phyloP scores from a whole-genome alignment of 345 rosid genomes.

The Anacardium occidentale region DNA sequence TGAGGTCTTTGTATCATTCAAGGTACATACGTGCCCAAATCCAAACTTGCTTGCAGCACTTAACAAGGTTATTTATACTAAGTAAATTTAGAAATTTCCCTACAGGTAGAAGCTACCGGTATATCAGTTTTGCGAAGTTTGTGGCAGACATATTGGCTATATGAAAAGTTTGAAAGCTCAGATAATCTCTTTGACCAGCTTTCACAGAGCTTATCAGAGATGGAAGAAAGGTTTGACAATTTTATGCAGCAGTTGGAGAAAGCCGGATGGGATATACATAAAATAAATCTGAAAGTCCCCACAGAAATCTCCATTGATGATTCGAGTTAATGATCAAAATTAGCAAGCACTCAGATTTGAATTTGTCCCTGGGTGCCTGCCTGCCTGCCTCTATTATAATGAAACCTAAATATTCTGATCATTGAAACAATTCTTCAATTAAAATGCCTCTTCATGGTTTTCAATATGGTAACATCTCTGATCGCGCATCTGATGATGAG shows the following conservation, averaged over 20 bases:
- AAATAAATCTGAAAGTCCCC: slow-evolving; percentile 71
- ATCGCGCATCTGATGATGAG: not conserved
- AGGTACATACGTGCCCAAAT: slow-evolving; percentile 42
- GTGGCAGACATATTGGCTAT: slow-evolving; percentile 83
- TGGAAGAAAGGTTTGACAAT: slow-evolving; percentile 61
- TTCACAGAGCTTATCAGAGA: slow-evolving; percentile 48
- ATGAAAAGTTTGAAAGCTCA: slow-evolving; percentile 46
- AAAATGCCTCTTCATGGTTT: not conserved
- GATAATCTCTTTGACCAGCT: slow-evolving; percentile 39
- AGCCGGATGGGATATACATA: slow-evolving; percentile 70
- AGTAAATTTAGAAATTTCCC: slow-evolving; percentile 4
- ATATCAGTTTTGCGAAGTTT: slow-evolving; percentile 65
- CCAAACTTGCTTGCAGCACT: not conserved
- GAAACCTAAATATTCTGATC: not conserved
- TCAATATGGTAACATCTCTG: not conserved
- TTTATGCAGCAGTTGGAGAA: slow-evolving; percentile 60
- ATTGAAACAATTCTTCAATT: not conserved
- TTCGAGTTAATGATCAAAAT: slow-evolving; percentile 7
- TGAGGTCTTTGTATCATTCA: slow-evolving; percentile 66
- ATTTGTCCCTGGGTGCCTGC: not conserved
- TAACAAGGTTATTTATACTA: not conserved
- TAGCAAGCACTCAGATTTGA: not conserved
- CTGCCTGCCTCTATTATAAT: not conserved
- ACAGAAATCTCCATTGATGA: slow-evolving; percentile 53
- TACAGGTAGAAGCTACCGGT: slow-evolving; percentile 76